Evolutionary conservation across 805 yeast species (phyloP).

Genomic region (Brettanomyces anomalus): DNA sequence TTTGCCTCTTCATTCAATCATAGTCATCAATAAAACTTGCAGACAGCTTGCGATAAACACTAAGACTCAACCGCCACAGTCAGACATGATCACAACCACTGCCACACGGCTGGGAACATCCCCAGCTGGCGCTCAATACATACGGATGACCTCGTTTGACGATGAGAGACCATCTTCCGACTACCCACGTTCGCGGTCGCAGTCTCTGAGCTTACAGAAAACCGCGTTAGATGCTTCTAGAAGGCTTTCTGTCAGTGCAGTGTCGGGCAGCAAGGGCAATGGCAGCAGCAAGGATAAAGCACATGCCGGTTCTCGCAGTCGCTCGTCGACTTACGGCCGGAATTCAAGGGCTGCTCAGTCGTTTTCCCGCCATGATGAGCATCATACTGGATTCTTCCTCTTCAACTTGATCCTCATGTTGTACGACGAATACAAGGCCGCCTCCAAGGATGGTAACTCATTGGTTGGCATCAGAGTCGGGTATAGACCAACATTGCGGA

Average conservation of each 20-base stretch:
- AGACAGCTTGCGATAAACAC: too few relatives aligned
- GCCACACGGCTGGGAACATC: conserved; percentile 1
- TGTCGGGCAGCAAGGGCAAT: background rate
- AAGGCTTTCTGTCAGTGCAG: background rate
- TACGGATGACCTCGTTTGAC: conserved; percentile 3
- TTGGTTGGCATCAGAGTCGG: conserved; percentile 12
- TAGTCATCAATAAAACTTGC: too few relatives aligned
- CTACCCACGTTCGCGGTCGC: background rate
- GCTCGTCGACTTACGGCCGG: background rate
- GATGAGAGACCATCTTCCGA: background rate
- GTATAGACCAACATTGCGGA: conserved; percentile 15
- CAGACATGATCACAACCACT: background rate
- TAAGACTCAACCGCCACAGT: too few relatives aligned
- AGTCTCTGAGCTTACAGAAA: background rate
- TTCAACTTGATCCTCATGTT: conserved; percentile 11
- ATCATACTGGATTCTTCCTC: conserved; percentile 6
- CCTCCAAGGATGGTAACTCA: conserved; percentile 13
- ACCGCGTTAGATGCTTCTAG: background rate
- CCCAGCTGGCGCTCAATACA: background rate
- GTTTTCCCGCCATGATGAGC: background rate
- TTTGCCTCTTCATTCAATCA: too few relatives aligned
- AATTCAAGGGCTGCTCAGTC: background rate
- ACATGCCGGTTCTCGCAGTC: background rate
- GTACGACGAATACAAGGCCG: conserved; percentile 12
- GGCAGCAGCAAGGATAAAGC: background rate